Conservation (phyloP, 2,329 filamentous ascomycete genomes). For the Lachnellula willkommii region DNA sequence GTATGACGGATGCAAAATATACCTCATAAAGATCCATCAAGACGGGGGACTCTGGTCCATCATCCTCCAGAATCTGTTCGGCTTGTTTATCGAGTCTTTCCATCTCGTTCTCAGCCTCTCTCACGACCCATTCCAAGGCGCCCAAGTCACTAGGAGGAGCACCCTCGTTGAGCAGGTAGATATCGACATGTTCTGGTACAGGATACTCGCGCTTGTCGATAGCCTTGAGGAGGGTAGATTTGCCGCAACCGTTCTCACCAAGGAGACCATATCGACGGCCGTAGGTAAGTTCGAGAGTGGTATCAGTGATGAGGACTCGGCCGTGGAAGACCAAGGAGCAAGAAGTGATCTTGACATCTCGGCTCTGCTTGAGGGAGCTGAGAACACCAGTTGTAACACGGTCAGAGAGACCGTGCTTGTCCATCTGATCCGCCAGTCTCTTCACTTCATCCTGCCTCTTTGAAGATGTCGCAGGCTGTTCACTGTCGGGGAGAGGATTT, state of each 20-base stretch:
- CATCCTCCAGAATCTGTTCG: slow-evolving; percentile 84
- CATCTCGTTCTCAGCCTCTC: slow-evolving; percentile 88
- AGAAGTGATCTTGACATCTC: slow-evolving; percentile 96
- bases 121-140: slow-evolving; percentile 95
- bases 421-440: slow-evolving; percentile 86
- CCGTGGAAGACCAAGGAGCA: slow-evolving; percentile 95
- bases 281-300: slow-evolving; percentile 86
- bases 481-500: slow-evolving; percentile 45
- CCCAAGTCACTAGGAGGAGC: slow-evolving; percentile 83
- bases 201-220: slow-evolving; percentile 92
- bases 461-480: slow-evolving; percentile 63
- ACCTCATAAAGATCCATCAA: slow-evolving; percentile 96
- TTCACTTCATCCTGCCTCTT: slow-evolving; percentile 76
- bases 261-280: slow-evolving; percentile 90
- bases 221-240: slow-evolving; percentile 94
- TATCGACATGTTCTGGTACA: slow-evolving; percentile 92
- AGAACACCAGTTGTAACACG: slow-evolving; percentile 97
- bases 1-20: slow-evolving; percentile 35
- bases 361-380: slow-evolving; percentile 74
- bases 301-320: slow-evolving; percentile 89
- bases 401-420: slow-evolving; percentile 93
- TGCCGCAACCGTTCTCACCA: slow-evolving; percentile 98
- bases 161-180: slow-evolving; percentile 97
- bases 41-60: slow-evolving; percentile 84
- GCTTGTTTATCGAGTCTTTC: slow-evolving; percentile 82